Evolutionary conservation across 202 grass and related monocot species (phyloP).

Genomic region (Setaria italica): DNA sequence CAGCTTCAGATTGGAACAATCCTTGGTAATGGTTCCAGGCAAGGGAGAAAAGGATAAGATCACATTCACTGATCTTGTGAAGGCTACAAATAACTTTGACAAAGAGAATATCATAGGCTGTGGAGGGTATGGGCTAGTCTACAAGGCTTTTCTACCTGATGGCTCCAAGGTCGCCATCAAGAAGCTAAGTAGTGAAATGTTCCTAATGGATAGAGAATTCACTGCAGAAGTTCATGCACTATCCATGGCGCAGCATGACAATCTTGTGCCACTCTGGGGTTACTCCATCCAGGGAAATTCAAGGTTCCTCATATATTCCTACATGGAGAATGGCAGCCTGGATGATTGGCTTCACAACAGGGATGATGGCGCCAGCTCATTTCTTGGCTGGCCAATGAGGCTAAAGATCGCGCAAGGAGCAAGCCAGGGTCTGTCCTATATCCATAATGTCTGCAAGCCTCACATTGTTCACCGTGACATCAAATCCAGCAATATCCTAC

Average conservation of each 20-base stretch:
- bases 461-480: conserved; percentile 90
- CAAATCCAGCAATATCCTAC: conserved; percentile 88
- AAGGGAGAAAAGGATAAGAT: conserved; percentile 48
- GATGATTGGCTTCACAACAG: conserved; percentile 91
- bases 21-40: conserved; percentile 51
- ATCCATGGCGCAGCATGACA: conserved; percentile 63
- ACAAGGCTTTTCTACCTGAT: conserved; percentile 64
- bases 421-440: conserved; percentile 63
- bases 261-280: conserved; percentile 77
- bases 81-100: conserved; percentile 79
- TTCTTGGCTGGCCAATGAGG: conserved; percentile 70
- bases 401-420: conserved; percentile 71
- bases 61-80: conserved; percentile 62
- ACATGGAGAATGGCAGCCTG: conserved; percentile 93
- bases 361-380: conserved; percentile 30
- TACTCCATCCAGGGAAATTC: conserved; percentile 70
- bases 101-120: conserved; percentile 71
- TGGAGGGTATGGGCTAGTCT: conserved; percentile 82
- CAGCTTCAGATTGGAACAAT: conserved; percentile 42
- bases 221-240: conserved; percentile 74
- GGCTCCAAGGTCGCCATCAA: conserved; percentile 70
- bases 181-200: conserved; percentile 65
- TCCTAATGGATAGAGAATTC: conserved; percentile 75
- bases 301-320: conserved; percentile 79
- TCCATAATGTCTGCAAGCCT: conserved; percentile 74